Conservation (phyloP, 2,329 filamentous ascomycete genomes). For the Exophiala dermatitidis region DNA sequence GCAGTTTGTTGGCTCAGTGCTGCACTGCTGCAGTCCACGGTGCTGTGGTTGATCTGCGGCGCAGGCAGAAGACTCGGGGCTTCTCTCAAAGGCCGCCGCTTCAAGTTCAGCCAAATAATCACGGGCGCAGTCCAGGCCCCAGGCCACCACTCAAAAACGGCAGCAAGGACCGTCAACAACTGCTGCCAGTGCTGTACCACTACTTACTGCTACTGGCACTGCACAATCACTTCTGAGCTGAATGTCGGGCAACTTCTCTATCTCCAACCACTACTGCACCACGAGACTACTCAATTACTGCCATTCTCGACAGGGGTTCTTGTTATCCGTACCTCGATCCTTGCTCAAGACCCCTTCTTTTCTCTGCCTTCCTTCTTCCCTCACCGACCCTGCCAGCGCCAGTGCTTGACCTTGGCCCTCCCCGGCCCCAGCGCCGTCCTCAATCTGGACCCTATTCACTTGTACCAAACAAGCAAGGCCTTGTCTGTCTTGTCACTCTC, state of each 20-base stretch:
- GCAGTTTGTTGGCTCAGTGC: neutral
- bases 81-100: too few relatives aligned
- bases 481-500: neutral
- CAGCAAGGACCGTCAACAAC: neutral
- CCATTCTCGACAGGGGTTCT: too few relatives aligned
- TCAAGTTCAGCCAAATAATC: neutral
- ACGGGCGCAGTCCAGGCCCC: neutral
- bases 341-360: too few relatives aligned
- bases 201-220: neutral
- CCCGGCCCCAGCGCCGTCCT: neutral
- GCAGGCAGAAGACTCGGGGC: neutral
- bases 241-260: too few relatives aligned
- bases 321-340: too few relatives aligned
- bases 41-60: neutral
- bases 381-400: too few relatives aligned
- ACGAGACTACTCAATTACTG: too few relatives aligned
- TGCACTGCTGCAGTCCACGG: neutral
- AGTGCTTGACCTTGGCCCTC: neutral
- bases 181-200: neutral
- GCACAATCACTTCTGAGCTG: too few relatives aligned
- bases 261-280: too few relatives aligned
- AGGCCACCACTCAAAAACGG: neutral
- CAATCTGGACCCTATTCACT: slow-evolving; percentile 1
- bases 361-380: too few relatives aligned
- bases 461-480: slow-evolving; percentile 6